These are phyloP conservation scores for Paraurostyla sp. DNA, from an alignment of 73 alveolate genomes.

Conservation along the genomic window DNA sequence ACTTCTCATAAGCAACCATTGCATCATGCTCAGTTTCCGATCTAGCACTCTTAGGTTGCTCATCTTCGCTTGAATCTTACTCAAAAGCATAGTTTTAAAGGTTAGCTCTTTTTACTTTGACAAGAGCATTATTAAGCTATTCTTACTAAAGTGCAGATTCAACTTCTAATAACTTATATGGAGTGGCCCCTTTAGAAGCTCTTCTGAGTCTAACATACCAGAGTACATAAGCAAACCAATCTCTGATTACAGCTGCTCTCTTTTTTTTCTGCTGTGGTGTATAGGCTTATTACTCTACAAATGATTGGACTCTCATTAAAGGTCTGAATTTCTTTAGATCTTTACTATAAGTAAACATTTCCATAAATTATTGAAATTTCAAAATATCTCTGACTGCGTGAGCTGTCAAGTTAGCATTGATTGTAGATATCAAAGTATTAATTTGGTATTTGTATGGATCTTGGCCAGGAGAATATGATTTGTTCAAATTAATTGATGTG, in stretches of 20 bases:
- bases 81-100: background rate
- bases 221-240: slow-evolving; percentile 56
- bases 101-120: slow-evolving; percentile 37
- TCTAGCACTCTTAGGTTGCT: background rate
- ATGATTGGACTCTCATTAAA: slow-evolving; percentile 15
- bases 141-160: background rate
- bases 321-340: slow-evolving; percentile 52
- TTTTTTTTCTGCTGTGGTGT: slow-evolving; percentile 26
- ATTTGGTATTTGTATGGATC: slow-evolving; percentile 62
- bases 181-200: slow-evolving; percentile 42
- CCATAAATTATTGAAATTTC: slow-evolving; percentile 41
- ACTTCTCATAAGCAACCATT: slow-evolving; percentile 15
- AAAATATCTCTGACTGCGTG: slow-evolving; percentile 7
- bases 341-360: slow-evolving; percentile 32
- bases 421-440: background rate
- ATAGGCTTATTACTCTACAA: slow-evolving; percentile 17
- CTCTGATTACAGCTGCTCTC: slow-evolving; percentile 49
- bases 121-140: background rate
- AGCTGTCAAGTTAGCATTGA: slow-evolving; percentile 20
- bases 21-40: slow-evolving; percentile 43
- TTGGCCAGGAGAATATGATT: background rate
- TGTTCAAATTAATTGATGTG: slow-evolving; percentile 16
- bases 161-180: slow-evolving; percentile 30
- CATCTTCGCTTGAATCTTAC: slow-evolving; percentile 30
- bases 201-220: slow-evolving; percentile 68